A percentile compares a stretch with the other conserved stretches of the same genome.
Evolutionary conservation across 352 stramenopile species (phyloP).

Genomic region (Blastocystis sp.): DNA sequence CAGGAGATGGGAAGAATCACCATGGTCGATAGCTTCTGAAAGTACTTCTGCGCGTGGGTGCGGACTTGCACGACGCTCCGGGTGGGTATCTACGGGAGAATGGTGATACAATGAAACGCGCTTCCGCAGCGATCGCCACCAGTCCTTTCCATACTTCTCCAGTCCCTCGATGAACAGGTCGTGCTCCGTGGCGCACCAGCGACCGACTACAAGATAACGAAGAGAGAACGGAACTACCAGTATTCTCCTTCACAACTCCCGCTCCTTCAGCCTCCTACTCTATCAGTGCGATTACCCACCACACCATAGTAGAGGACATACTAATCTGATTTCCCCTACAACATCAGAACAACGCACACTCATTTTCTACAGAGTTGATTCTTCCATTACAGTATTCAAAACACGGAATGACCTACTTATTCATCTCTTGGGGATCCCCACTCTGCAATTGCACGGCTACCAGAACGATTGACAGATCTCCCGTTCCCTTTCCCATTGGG

Average conservation of each 20-base stretch:
- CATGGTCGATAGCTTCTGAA: slow-evolving; percentile 79
- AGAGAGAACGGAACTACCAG: not conserved
- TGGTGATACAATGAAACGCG: not conserved
- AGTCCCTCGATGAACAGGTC: slow-evolving; percentile 81
- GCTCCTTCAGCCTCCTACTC: slow-evolving; percentile 1
- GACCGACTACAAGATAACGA: slow-evolving; percentile 70
- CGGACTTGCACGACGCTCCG: slow-evolving; percentile 79
- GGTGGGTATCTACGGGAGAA: slow-evolving; percentile 49
- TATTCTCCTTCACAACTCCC: not conserved
- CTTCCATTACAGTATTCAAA: no score
- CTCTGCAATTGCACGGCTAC: no score
- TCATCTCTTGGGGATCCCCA: no score
- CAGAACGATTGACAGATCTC: no score
- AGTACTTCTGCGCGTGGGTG: slow-evolving; percentile 83
- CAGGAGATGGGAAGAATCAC: not conserved
- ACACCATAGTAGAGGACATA: no score
- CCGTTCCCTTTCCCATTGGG: no score
- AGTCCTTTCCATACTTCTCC: slow-evolving; percentile 81
- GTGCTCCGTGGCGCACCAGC: slow-evolving; percentile 82
- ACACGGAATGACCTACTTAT: no score
- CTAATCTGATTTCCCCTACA: no score
- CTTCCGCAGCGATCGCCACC: slow-evolving; percentile 76
- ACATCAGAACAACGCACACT: no score
- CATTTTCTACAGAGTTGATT: no score
- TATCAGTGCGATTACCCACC: not conserved